Conservation (phyloP, 192 early-diverging fungal species). For the Rhizoclosmatium globosum region DNA sequence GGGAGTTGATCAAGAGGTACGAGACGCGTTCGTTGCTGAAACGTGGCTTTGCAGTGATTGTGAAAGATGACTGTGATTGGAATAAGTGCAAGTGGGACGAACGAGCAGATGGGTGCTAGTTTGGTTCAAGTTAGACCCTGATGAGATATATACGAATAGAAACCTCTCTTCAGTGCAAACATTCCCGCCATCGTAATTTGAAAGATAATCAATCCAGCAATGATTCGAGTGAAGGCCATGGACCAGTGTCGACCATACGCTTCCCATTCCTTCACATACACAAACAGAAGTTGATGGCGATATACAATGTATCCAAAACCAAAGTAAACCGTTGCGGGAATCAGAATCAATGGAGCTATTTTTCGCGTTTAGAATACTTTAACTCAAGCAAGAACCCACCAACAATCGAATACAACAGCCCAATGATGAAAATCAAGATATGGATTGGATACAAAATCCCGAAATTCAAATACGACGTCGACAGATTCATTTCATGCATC, state of each 20-base stretch:
- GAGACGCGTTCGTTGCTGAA: slow-evolving; percentile 44
- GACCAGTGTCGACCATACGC: slow-evolving; percentile 56
- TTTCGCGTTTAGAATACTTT: neutral
- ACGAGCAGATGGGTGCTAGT: slow-evolving; percentile 30
- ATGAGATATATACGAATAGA: no score
- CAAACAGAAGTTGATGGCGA: slow-evolving; percentile 52
- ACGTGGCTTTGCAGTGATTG: slow-evolving; percentile 46
- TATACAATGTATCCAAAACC: neutral
- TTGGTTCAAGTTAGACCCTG: neutral
- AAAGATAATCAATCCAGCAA: slow-evolving; percentile 52
- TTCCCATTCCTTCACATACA: slow-evolving; percentile 63
- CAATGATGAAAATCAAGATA: slow-evolving; percentile 50
- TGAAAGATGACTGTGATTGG: slow-evolving; percentile 48
- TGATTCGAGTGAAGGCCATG: slow-evolving; percentile 51
- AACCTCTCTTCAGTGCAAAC: slow-evolving; percentile 44
- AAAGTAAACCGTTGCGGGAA: slow-evolving; percentile 56
- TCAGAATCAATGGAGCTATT: slow-evolving; percentile 56
- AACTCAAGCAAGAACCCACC: slow-evolving; percentile 14
- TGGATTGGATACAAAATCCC: slow-evolving; percentile 59
- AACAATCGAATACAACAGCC: slow-evolving; percentile 28
- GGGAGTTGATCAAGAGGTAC: slow-evolving; percentile 18
- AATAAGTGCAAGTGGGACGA: slow-evolving; percentile 40
- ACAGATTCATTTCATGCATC: slow-evolving; percentile 47
- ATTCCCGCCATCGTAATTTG: slow-evolving; percentile 54
- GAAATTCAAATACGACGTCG: slow-evolving; percentile 55